Evolutionary conservation across 169 alveolate genomes (phyloP).

Genomic region (Cryptosporidium ubiquitum): DNA sequence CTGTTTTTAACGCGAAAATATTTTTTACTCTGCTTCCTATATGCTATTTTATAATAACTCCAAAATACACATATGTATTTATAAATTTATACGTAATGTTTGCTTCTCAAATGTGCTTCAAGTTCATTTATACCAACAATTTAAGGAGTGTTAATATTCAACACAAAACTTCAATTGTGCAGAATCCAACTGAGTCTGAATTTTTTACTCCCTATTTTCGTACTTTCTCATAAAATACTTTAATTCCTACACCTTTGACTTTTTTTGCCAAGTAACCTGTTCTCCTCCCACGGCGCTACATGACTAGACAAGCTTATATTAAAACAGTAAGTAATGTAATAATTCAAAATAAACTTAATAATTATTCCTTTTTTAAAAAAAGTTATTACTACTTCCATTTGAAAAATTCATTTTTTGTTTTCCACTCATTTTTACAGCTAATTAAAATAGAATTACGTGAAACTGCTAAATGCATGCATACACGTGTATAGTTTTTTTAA

Average conservation of each 20-base stretch:
- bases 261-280: constrained; percentile 16
- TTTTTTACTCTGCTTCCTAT: not conserved
- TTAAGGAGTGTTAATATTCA: not conserved
- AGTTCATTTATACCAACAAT: not conserved
- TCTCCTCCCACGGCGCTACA: constrained; percentile 57
- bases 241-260: constrained; percentile 14
- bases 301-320: constrained; percentile 10
- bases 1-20: not conserved
- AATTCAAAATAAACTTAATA: not conserved
- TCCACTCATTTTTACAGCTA: not conserved
- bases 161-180: not conserved
- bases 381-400: not conserved
- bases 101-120: not conserved
- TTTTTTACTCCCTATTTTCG: not conserved
- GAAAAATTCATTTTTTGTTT: too few relatives aligned
- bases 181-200: not conserved
- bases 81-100: not conserved
- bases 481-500: not conserved
- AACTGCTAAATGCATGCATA: not conserved
- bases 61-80: not conserved
- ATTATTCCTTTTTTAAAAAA: not conserved
- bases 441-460: not conserved
- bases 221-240: not conserved
- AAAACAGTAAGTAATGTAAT: constrained; percentile 23
- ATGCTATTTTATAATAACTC: not conserved